Percentiles rank a stretch among this genome's conserved stretches.
These are phyloP conservation scores for Hemileccinum rubropunctum DNA, from an alignment of 768 basidiomycete genomes.

Conservation along the genomic window DNA sequence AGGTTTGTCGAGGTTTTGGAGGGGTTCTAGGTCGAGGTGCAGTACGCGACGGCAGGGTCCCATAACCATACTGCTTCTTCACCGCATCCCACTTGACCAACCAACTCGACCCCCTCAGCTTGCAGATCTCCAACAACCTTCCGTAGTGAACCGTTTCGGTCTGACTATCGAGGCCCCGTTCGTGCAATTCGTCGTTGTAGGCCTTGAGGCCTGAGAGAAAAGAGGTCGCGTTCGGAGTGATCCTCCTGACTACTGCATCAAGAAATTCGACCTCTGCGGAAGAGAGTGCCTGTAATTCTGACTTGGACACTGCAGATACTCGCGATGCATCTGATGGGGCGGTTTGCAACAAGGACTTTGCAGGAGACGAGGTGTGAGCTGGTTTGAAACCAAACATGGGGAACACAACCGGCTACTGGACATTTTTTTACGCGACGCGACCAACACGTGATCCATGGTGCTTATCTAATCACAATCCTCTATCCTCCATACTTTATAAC, in stretches of 20 bases:
- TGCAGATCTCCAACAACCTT: slow-evolving; percentile 79
- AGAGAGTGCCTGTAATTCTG: slow-evolving; percentile 52
- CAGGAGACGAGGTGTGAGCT: slow-evolving; percentile 46
- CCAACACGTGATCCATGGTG: slow-evolving; percentile 20
- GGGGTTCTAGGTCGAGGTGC: slow-evolving; percentile 13
- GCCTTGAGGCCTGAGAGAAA: slow-evolving; percentile 83
- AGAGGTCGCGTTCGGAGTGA: slow-evolving; percentile 64
- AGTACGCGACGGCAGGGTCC: slow-evolving; percentile 14
- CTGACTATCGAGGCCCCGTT: slow-evolving; percentile 72
- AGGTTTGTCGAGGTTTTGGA: slow-evolving; percentile 15
- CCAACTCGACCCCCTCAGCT: slow-evolving; percentile 78
- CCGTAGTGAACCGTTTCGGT: slow-evolving; percentile 79
- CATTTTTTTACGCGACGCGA: slow-evolving; percentile 27
- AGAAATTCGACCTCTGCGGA: slow-evolving; percentile 64
- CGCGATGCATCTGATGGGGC: slow-evolving; percentile 38
- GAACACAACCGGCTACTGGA: slow-evolving; percentile 6
- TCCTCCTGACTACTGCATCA: slow-evolving; percentile 70
- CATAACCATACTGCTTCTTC: slow-evolving; percentile 53
- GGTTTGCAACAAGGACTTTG: slow-evolving; percentile 28
- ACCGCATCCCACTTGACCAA: slow-evolving; percentile 76
- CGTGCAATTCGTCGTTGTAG: slow-evolving; percentile 74
- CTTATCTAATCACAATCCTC: slow-evolving; percentile 27
- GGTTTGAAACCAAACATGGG: slow-evolving; percentile 48
- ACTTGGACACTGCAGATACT: slow-evolving; percentile 37
- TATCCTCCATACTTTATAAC: too few relatives aligned